Conservation (phyloP, 1,284 basidiomycete species). For the Puccinia novopanici region DNA sequence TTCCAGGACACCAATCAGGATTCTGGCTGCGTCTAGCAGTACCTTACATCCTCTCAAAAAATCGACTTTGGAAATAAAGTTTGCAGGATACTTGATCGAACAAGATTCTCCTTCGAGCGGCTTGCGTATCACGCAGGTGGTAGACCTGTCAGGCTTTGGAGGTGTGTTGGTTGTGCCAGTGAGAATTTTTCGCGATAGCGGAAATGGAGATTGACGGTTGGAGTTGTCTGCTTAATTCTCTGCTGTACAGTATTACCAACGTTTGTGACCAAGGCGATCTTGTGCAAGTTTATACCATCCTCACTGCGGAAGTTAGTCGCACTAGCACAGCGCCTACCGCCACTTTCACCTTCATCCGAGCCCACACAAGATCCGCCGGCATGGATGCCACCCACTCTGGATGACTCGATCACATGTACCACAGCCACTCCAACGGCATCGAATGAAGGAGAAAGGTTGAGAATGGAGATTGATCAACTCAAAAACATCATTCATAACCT, state of each 20-base stretch:
- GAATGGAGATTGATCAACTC: constrained; percentile 3
- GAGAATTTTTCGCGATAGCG: not conserved
- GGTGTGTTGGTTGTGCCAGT: not conserved
- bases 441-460: not conserved
- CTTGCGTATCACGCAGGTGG: constrained; percentile 15
- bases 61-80: constrained; percentile 31
- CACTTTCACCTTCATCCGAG: not conserved
- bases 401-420: constrained; percentile 1
- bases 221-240: not conserved
- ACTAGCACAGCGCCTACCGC: constrained; percentile 10
- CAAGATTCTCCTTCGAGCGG: constrained; percentile 15
- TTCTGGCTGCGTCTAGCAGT: constrained; percentile 30
- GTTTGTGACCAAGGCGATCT: constrained; percentile 34
- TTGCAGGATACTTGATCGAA: constrained; percentile 35
- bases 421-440: not conserved
- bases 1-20: constrained; percentile 3
- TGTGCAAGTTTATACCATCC: constrained; percentile 36
- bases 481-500: constrained; percentile 14
- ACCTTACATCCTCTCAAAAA: constrained; percentile 26
- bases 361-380: not conserved
- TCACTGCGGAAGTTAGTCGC: constrained; percentile 25
- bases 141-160: constrained; percentile 41
- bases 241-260: constrained; percentile 22
- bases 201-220: not conserved
- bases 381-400: constrained; percentile 19